Evolutionary conservation across 2,329 filamentous ascomycete genomes (phyloP).

Genomic region (Aspergillus sp.): DNA sequence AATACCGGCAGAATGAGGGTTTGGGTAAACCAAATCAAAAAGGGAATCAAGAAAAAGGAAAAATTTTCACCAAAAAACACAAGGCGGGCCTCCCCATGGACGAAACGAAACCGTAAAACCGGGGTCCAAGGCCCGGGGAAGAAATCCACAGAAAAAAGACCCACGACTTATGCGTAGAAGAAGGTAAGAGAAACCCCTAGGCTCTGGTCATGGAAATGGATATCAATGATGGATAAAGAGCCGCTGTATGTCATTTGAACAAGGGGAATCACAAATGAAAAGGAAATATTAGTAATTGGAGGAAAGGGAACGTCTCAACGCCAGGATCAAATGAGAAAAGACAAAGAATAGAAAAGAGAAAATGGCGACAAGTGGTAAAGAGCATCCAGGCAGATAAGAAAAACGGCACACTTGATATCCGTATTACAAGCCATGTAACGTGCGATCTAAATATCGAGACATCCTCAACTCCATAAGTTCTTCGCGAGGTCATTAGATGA

Average conservation of each 20-base stretch:
- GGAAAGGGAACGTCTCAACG: slow-evolving; percentile 27
- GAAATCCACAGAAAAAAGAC: slow-evolving; percentile 7
- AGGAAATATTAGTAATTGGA: slow-evolving; percentile 18
- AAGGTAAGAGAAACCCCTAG: slow-evolving; percentile 12
- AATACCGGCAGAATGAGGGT: slow-evolving; percentile 12
- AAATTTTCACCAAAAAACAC: slow-evolving; percentile 8
- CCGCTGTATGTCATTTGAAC: slow-evolving; percentile 20
- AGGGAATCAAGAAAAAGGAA: slow-evolving; percentile 9
- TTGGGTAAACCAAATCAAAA: slow-evolving; percentile 11
- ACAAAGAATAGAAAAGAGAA: slow-evolving; percentile 18
- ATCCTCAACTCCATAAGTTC: slow-evolving; percentile 15
- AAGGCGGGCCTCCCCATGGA: slow-evolving; percentile 10
- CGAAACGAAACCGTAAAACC: not conserved
- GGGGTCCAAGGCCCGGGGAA: not conserved
- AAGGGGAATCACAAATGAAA: slow-evolving; percentile 15
- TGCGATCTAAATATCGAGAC: slow-evolving; percentile 27
- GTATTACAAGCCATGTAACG: slow-evolving; percentile 26
- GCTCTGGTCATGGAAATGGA: slow-evolving; percentile 20
- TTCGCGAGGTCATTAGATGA: slow-evolving; percentile 63
- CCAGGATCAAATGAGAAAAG: slow-evolving; percentile 25
- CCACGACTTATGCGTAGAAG: slow-evolving; percentile 12
- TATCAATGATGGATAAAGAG: slow-evolving; percentile 21
- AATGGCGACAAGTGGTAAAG: slow-evolving; percentile 5
- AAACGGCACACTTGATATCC: slow-evolving; percentile 11
- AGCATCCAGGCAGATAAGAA: slow-evolving; percentile 10